Conservation (phyloP, 371 early-diverging fungal species). For the Mucor racemosus region DNA sequence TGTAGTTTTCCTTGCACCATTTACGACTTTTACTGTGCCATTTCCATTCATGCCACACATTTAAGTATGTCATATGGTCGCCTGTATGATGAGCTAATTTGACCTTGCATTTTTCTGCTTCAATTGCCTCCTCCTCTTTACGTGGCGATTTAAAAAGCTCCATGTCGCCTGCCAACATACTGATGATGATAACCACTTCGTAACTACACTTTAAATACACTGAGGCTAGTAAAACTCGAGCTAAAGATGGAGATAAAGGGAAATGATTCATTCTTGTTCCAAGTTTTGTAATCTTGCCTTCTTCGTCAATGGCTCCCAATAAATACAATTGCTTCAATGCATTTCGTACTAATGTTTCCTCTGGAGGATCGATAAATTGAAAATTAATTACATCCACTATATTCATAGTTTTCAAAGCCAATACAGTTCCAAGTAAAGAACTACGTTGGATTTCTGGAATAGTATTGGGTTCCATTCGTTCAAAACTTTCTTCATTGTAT, state of each 20-base stretch:
- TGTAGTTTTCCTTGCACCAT: slow-evolving; percentile 93
- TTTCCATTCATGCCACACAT: slow-evolving; percentile 89
- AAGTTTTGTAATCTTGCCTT: slow-evolving; percentile 88
- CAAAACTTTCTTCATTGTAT: slow-evolving; percentile 88
- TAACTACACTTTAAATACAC: slow-evolving; percentile 50
- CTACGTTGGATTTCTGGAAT: slow-evolving; percentile 96
- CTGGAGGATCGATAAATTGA: slow-evolving; percentile 96
- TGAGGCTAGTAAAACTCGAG: slow-evolving; percentile 85
- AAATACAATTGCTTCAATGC: slow-evolving; percentile 92
- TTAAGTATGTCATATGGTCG: slow-evolving; percentile 90
- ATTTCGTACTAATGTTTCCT: slow-evolving; percentile 77
- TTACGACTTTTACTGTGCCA: slow-evolving; percentile 71
- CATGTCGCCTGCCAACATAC: slow-evolving; percentile 88
- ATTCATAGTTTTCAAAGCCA: slow-evolving; percentile 89
- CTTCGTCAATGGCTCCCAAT: slow-evolving; percentile 93
- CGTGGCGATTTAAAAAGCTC: slow-evolving; percentile 76
- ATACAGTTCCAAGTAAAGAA: slow-evolving; percentile 86
- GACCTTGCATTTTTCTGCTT: slow-evolving; percentile 81
- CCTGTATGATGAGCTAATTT: slow-evolving; percentile 75
- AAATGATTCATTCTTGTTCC: slow-evolving; percentile 96
- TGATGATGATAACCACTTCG: slow-evolving; percentile 56
- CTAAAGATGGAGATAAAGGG: slow-evolving; percentile 93
- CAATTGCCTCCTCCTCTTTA: slow-evolving; percentile 75
- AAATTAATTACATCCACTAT: slow-evolving; percentile 93
- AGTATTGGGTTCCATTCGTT: slow-evolving; percentile 82